phyloP scores from a whole-genome alignment of 257 asterid species.

The Solanum medicagineum region DNA sequence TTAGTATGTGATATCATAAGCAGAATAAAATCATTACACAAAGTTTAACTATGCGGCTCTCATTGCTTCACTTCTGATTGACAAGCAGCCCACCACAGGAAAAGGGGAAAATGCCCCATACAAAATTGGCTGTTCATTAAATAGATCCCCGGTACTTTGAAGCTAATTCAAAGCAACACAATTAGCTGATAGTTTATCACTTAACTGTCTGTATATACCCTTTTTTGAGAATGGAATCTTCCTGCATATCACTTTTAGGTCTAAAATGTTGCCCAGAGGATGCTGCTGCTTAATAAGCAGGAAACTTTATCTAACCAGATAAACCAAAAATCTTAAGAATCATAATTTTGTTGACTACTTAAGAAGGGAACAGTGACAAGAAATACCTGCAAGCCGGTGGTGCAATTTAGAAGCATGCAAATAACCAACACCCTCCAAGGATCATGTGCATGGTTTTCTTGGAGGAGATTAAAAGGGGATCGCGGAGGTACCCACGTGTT shows the following conservation, averaged over 20 bases:
- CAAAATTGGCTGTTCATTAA: not conserved
- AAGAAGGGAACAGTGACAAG: not conserved
- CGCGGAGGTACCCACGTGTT: conserved; percentile 77
- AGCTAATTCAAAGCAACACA: not conserved
- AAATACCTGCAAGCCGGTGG: conserved; percentile 66
- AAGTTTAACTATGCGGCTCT: not conserved
- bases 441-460: conserved; percentile 78
- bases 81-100: not conserved
- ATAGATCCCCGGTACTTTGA: not conserved
- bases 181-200: not conserved
- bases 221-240: not conserved
- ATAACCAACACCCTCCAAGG: conserved; percentile 95
- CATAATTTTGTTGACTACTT: not conserved
- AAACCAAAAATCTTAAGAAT: not conserved
- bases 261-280: not conserved
- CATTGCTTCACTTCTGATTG: not conserved
- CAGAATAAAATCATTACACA: not conserved
- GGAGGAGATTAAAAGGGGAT: conserved; percentile 65
- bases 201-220: not conserved
- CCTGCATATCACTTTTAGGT: not conserved
- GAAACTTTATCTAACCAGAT: not conserved
- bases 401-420: conserved; percentile 79
- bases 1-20: not conserved
- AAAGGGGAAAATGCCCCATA: not conserved
- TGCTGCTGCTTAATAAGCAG: not conserved